These are phyloP conservation scores for Candida rishiriensis DNA, from an alignment of 805 yeast species.

Conservation along the genomic window DNA sequence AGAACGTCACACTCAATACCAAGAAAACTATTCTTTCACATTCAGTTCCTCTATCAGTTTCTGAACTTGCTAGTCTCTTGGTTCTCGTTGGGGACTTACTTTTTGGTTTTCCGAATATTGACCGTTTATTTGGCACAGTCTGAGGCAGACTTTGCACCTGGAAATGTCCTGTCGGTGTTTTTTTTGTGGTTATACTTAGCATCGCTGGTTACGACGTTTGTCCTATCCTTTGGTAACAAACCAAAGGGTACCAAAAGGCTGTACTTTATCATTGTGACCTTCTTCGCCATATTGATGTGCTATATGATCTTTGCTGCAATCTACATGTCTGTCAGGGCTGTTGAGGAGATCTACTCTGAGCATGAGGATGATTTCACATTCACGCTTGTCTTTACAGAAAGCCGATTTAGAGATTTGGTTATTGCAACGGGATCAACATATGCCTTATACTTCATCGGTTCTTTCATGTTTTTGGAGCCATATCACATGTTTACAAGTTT, in stretches of 20 bases:
- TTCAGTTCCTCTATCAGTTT: constrained; percentile 78
- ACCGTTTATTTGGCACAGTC: constrained; percentile 69
- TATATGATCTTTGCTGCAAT: constrained; percentile 88
- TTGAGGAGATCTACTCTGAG: constrained; percentile 35
- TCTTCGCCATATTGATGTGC: constrained; percentile 85
- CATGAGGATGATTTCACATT: constrained; percentile 38
- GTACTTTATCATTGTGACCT: constrained; percentile 66
- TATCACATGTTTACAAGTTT: constrained; percentile 90
- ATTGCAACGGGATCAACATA: constrained; percentile 87
- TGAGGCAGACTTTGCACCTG: constrained; percentile 62
- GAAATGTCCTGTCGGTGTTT: constrained; percentile 70
- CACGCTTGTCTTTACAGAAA: constrained; percentile 51
- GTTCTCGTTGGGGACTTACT: constrained; percentile 90
- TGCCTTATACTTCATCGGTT: constrained; percentile 70
- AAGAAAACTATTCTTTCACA: constrained; percentile 65
- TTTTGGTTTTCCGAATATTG: constrained; percentile 82
- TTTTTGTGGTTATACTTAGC: constrained; percentile 83
- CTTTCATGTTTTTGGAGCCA: constrained; percentile 82
- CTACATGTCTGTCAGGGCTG: constrained; percentile 64
- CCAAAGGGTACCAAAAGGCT: constrained; percentile 85
- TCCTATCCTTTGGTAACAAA: constrained; percentile 87
- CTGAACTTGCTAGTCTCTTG: constrained; percentile 77
- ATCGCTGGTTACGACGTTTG: constrained; percentile 78
- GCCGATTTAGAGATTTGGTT: constrained; percentile 78
- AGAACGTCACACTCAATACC: constrained; percentile 63